Conservation (phyloP, 495 filamentous ascomycete genomes). For the Hypoxylon lienhwacheense region DNA sequence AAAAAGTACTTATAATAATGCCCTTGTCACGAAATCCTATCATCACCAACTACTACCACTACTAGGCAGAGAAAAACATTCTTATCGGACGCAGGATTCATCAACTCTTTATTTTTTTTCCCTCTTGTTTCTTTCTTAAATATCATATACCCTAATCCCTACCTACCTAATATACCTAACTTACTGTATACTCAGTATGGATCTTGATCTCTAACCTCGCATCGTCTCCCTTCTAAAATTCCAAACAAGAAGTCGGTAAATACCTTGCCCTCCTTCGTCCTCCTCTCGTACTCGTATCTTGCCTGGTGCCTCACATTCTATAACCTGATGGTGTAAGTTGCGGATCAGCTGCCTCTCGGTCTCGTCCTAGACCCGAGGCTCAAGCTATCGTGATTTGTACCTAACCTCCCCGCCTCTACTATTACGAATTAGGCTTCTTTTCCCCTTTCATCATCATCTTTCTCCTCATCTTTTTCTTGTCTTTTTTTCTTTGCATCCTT, state of each 20-base stretch:
- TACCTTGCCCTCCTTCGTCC: neutral
- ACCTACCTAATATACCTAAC: too few relatives aligned
- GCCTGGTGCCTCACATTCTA: neutral
- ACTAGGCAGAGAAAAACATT: too few relatives aligned
- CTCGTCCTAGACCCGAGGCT: slow-evolving; percentile 6
- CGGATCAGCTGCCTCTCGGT: slow-evolving; percentile 11
- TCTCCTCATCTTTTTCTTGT: neutral
- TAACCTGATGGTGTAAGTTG: neutral
- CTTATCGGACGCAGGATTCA: too few relatives aligned
- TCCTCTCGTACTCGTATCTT: neutral
- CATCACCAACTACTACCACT: too few relatives aligned
- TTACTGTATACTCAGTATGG: slow-evolving; percentile 7
- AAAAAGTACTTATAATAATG: neutral
- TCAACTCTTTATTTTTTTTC: too few relatives aligned
- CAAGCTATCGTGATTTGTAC: neutral
- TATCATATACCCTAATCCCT: slow-evolving; percentile 11
- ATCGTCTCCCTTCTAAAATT: neutral
- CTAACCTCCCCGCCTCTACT: slow-evolving; percentile 4
- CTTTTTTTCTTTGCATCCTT: neutral
- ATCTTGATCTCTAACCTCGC: slow-evolving; percentile 6
- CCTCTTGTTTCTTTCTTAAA: neutral
- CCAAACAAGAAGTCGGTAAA: slow-evolving; percentile 5
- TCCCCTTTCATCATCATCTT: too few relatives aligned
- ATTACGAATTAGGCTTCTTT: too few relatives aligned
- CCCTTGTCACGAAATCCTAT: neutral